Base-by-base conservation (phyloP, 257 asterid species). In the Forsythia viridissima region DNA sequence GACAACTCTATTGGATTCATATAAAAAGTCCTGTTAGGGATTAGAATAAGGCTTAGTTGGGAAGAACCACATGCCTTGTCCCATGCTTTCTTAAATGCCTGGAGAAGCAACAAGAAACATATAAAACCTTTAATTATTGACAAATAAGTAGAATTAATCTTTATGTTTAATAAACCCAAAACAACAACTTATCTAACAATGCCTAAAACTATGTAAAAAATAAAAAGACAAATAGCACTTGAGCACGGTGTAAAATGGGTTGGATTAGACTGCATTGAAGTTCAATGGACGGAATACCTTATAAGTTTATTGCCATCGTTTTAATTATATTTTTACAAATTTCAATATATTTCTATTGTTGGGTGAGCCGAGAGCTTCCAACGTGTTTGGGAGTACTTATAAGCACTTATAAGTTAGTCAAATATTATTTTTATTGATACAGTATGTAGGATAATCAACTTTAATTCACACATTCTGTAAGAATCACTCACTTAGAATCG, bases 61-160 rank as follows among this genome's bases (percentile, higher is more conserved):
- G 77, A 71, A 63, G 92, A 86, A 71, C 37, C 80, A 78, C 99
- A 93, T 24, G 92, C 96, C 79, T 70, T 85, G 73, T 84, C 85
- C 99, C 99, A 95, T 63, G 97, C 97, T 24, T 65, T 79, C 73
- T 77, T 71, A 72, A 95, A 92, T 83, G 99, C 98, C 99, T 95
- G 84, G 37, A 52, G 71, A 10, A 78, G 8, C 0, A 36, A 57
- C 34, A 78, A 39, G 3, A 4, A 9, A 61, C 10, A 61, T 9
- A 5, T 3, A 16, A 52, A 5, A 51, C 12, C 4, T 13, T 48
- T 4, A 66, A 15, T 16, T 40, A 70, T 51, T 30, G 34, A 30
- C 34, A 30, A 30, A 30, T 30, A 30, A 30, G 34, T 30, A 30
- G 34, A 30, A 30, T 30, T 30, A 43, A 10, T 43, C 10, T 48